phyloP scores from a whole-genome alignment of 192 early-diverging fungal species.

The Backusella tarrabulga region DNA sequence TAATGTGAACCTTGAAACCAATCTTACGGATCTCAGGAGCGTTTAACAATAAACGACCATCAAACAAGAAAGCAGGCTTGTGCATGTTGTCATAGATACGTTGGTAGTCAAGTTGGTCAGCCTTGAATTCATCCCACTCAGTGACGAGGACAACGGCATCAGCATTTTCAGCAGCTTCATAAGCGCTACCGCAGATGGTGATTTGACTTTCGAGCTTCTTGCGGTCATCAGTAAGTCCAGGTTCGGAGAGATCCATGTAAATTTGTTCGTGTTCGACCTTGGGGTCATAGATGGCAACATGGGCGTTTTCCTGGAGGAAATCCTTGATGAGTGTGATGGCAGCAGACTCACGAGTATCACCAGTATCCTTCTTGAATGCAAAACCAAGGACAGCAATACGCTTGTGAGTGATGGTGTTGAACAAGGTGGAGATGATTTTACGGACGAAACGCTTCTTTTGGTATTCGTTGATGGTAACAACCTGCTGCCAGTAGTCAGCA shows the following conservation, averaged over 20 bases:
- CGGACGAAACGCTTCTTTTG: slow-evolving; percentile 83
- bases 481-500: slow-evolving; percentile 91
- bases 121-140: slow-evolving; percentile 92
- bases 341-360: slow-evolving; percentile 90
- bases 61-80: slow-evolving; percentile 88
- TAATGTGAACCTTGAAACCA: slow-evolving; percentile 74
- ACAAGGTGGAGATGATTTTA: slow-evolving; percentile 68
- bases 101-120: slow-evolving; percentile 60
- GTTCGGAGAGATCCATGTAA: slow-evolving; percentile 59
- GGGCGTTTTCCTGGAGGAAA: slow-evolving; percentile 76
- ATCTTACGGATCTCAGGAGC: slow-evolving; percentile 60
- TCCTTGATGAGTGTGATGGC: slow-evolving; percentile 83
- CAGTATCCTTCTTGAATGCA: slow-evolving; percentile 94
- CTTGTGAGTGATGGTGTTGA: slow-evolving; percentile 81
- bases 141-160: slow-evolving; percentile 83
- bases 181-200: slow-evolving; percentile 60
- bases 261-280: slow-evolving; percentile 80
- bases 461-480: slow-evolving; percentile 90
- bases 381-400: slow-evolving; percentile 84
- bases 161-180: slow-evolving; percentile 66
- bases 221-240: slow-evolving; percentile 49
- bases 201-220: slow-evolving; percentile 60
- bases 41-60: slow-evolving; percentile 84
- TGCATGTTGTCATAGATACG: slow-evolving; percentile 68
- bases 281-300: slow-evolving; percentile 84